Evolutionary conservation across 1,284 basidiomycete genomes (phyloP).

Genomic region (Tetrapyrgos nigripes): DNA sequence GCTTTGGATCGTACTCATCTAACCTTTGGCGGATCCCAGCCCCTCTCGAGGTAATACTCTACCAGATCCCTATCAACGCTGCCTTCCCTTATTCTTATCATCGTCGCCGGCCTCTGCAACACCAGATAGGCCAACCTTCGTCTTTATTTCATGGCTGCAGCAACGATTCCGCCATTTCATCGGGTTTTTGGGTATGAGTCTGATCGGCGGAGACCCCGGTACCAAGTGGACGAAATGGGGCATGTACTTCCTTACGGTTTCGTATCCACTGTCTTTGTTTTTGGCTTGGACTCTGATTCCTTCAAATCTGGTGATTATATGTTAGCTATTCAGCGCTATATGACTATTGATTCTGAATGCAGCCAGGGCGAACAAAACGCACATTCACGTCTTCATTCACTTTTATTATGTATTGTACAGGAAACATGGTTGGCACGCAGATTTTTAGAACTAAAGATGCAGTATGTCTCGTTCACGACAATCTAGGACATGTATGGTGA

Average conservation of each 20-base stretch:
- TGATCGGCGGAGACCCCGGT: slow-evolving; percentile 5
- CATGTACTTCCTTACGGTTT: slow-evolving; percentile 14
- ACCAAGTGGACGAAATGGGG: slow-evolving; percentile 21
- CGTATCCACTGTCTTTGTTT: slow-evolving; percentile 18
- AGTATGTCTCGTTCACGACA: background rate
- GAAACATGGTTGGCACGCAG: slow-evolving; percentile 19
- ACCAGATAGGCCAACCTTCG: slow-evolving; percentile 16
- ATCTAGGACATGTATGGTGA: background rate
- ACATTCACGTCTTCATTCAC: slow-evolving; percentile 23
- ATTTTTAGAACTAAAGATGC: slow-evolving; percentile 24
- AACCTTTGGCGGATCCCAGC: background rate
- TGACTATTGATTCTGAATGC: too few species aligned
- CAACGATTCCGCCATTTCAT: slow-evolving; percentile 18
- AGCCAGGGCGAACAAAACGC: slow-evolving; percentile 23
- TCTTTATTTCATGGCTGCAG: slow-evolving; percentile 16
- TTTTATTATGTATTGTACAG: slow-evolving; percentile 23
- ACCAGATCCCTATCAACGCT: slow-evolving; percentile 17
- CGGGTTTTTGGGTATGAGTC: slow-evolving; percentile 16
- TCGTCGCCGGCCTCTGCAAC: slow-evolving; percentile 20
- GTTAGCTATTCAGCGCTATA: too few species aligned
- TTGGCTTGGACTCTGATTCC: slow-evolving; percentile 21
- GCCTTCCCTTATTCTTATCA: slow-evolving; percentile 18
- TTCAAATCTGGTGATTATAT: slow-evolving; percentile 10
- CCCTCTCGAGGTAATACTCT: slow-evolving; percentile 18
- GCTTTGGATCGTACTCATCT: background rate